These are phyloP conservation scores for Lagenidium giganteum DNA, from an alignment of 352 stramenopile genomes.

Conservation along the genomic window DNA sequence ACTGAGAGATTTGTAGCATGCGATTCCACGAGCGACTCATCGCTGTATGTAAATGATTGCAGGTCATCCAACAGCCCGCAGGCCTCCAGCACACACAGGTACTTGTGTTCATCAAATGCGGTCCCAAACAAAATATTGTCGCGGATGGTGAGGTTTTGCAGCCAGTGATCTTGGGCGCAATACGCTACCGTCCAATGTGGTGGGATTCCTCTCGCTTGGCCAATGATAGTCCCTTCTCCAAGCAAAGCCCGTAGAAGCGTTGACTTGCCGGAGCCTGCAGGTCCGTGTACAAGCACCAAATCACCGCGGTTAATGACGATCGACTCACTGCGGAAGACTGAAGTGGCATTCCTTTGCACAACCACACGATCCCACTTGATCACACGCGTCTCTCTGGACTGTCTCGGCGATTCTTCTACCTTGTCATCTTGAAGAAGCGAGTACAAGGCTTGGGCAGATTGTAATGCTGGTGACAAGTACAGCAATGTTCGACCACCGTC, in stretches of 20 bases:
- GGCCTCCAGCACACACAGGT: constrained; percentile 54
- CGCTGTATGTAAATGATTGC: constrained; percentile 62
- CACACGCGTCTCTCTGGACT: no score
- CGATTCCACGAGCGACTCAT: constrained; percentile 94
- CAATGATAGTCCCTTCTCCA: constrained; percentile 42
- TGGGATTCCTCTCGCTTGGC: no score
- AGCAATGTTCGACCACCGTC: no score
- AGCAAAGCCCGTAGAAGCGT: constrained; percentile 34
- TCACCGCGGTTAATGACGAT: constrained; percentile 35
- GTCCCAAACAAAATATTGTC: constrained; percentile 95
- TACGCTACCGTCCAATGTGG: no score
- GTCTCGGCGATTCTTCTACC: no score
- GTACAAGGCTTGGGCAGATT: no score
- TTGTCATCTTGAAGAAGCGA: no score
- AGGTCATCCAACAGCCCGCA: constrained; percentile 88
- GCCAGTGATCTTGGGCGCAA: constrained; percentile 88
- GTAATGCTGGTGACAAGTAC: no score
- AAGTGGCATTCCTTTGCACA: no score
- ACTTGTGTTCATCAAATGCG: constrained; percentile 40
- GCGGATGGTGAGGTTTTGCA: constrained; percentile 91
- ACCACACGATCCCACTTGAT: no score
- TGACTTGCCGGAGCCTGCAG: constrained; percentile 41
- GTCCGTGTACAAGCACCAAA: constrained; percentile 39
- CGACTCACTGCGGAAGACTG: no score
- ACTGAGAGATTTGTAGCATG: constrained; percentile 94